Conservation (phyloP, 805 yeast genomes). For the Metschnikowia santaceciliae region DNA sequence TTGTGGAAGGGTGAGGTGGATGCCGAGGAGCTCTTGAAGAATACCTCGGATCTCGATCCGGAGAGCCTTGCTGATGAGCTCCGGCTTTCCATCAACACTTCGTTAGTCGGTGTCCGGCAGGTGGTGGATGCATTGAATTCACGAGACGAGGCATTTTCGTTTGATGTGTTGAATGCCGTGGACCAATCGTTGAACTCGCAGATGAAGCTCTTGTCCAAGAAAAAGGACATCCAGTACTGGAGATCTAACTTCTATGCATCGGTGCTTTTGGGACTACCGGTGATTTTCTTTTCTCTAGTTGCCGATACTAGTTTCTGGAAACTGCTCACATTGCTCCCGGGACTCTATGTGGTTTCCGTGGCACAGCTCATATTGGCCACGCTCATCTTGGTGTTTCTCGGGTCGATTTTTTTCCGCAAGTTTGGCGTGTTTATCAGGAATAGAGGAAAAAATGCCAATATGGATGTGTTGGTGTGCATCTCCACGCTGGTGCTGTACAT, state of each 20-base stretch:
- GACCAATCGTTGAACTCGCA: constrained; percentile 61
- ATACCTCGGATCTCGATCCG: constrained; percentile 10
- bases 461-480: constrained; percentile 86
- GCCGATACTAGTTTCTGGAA: constrained; percentile 34
- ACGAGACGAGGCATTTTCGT: constrained; percentile 54
- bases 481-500: constrained; percentile 76
- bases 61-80: constrained; percentile 31
- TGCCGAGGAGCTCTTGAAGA: constrained; percentile 16
- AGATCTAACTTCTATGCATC: constrained; percentile 49
- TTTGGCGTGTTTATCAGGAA: constrained; percentile 64
- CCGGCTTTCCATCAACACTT: constrained; percentile 47
- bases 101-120: constrained; percentile 57
- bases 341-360: constrained; percentile 61
- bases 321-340: constrained; percentile 43
- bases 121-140: constrained; percentile 44
- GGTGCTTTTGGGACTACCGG: constrained; percentile 58
- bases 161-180: constrained; percentile 41
- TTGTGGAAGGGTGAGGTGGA: constrained; percentile 19
- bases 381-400: constrained; percentile 64
- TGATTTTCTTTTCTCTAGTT: constrained; percentile 48
- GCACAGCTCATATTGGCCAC: constrained; percentile 55
- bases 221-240: constrained; percentile 75
- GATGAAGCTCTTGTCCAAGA: constrained; percentile 60
- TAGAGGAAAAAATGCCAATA: constrained; percentile 58
- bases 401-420: constrained; percentile 60